Percentiles rank a stretch among this genome's conserved stretches.
Conservation (phyloP, 148 eudicot genomes). For the Mesembryanthemum crystallinum region DNA sequence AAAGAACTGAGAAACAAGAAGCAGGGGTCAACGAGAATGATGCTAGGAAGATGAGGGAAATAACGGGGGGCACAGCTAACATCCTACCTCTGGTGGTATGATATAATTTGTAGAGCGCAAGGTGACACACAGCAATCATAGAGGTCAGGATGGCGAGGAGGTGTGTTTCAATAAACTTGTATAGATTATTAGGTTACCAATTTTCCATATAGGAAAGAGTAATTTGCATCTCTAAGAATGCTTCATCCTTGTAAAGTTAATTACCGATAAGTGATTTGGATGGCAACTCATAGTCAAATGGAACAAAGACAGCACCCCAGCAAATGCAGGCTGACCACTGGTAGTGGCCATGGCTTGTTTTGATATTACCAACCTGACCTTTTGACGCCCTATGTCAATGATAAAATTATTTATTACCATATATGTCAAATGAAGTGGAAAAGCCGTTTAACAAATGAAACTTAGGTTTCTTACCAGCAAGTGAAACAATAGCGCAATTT, state of each 20-base stretch:
- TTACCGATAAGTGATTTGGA: slow-evolving; percentile 9
- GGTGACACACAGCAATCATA: too few relatives aligned
- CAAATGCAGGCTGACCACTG: slow-evolving; percentile 11
- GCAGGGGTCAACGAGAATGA: too few relatives aligned
- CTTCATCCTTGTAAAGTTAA: slow-evolving; percentile 12
- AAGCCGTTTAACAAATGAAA: background rate
- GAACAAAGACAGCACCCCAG: slow-evolving; percentile 11
- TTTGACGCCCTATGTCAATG: background rate
- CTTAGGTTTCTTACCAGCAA: background rate
- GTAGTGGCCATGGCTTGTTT: slow-evolving; percentile 22
- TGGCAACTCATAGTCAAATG: slow-evolving; percentile 19
- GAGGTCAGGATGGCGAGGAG: too few relatives aligned
- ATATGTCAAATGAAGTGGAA: background rate
- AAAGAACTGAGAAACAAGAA: too few relatives aligned
- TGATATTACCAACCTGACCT: background rate
- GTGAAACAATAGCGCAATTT: background rate
- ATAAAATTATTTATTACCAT: background rate
- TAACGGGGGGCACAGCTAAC: too few relatives aligned
- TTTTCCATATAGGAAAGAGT: too few relatives aligned
- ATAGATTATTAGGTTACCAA: too few relatives aligned
- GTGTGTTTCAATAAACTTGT: too few relatives aligned
- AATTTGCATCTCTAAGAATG: slow-evolving; percentile 15
- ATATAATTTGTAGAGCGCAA: too few relatives aligned
- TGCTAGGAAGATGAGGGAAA: too few relatives aligned
- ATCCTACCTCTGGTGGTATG: too few relatives aligned